phyloP scores from a whole-genome alignment of 148 eudicot genomes.

The Talinum fruticosum region DNA sequence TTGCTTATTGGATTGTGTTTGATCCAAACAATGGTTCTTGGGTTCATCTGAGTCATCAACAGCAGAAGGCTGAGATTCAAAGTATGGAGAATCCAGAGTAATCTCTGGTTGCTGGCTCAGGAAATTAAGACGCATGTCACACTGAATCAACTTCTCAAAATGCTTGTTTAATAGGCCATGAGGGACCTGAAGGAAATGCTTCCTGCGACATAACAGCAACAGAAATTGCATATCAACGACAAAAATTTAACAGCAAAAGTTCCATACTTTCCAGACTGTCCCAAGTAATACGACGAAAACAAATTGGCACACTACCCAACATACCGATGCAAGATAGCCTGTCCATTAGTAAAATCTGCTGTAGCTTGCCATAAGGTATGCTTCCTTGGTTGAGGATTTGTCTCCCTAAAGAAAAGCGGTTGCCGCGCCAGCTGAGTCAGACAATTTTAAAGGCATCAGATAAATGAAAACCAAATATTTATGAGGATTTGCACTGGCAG shows the following conservation, averaged over 20 bases:
- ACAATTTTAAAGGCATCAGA: slow-evolving; percentile 14
- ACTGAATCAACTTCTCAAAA: slow-evolving; percentile 82
- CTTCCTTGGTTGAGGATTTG: slow-evolving; percentile 89
- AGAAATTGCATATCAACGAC: neutral
- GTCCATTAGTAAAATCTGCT: slow-evolving; percentile 81
- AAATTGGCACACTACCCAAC: neutral
- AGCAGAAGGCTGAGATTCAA: slow-evolving; percentile 42
- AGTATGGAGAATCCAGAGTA: slow-evolving; percentile 55
- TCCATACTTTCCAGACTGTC: neutral
- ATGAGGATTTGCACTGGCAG: neutral
- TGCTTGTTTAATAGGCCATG: slow-evolving; percentile 74
- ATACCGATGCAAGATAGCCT: slow-evolving; percentile 65
- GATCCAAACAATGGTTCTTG: slow-evolving; percentile 27
- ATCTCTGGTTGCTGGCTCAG: slow-evolving; percentile 65
- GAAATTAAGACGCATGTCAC: slow-evolving; percentile 65
- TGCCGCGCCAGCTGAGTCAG: slow-evolving; percentile 60
- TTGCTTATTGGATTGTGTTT: slow-evolving; percentile 29
- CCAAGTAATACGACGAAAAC: slow-evolving; percentile 1
- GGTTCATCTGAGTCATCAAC: slow-evolving; percentile 34
- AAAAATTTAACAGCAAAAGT: neutral
- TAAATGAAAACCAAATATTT: neutral
- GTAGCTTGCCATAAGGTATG: slow-evolving; percentile 85
- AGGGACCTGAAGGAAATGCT: slow-evolving; percentile 61
- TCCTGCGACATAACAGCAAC: slow-evolving; percentile 41
- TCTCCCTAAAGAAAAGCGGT: slow-evolving; percentile 83